phyloP scores from a whole-genome alignment of 78 protist genomes.

The Dictyostelium brefeldianum region DNA sequence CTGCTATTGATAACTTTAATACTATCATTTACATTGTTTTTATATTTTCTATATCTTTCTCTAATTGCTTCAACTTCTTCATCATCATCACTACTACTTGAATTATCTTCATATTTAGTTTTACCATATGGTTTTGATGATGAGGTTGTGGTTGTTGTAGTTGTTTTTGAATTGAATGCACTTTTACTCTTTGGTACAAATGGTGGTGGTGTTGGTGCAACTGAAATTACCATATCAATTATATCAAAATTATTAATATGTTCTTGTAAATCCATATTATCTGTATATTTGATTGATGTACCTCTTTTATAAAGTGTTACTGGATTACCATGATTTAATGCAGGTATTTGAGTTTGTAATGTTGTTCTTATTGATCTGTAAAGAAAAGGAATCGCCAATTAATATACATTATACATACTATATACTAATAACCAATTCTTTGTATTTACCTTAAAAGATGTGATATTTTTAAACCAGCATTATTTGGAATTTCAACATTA shows the following conservation, averaged over 20 bases:
- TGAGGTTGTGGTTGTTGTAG: not conserved
- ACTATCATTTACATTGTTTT: not conserved
- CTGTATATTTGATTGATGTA: not conserved
- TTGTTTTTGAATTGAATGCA: not conserved
- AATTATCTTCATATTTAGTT: not conserved
- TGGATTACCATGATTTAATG: not conserved
- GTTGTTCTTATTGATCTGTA: constrained; percentile 1
- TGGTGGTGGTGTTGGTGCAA: not conserved
- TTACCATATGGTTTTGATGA: not conserved
- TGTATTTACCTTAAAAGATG: constrained; percentile 2
- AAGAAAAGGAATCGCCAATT: not conserved
- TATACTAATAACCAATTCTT: not conserved
- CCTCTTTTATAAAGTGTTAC: constrained; percentile 2
- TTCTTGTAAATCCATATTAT: constrained; percentile 1
- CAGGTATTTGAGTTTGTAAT: not conserved
- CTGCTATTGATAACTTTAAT: not conserved
- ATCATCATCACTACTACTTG: not conserved
- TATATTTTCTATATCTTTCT: constrained; percentile 44
- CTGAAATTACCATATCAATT: not conserved
- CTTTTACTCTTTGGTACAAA: not conserved
- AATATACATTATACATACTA: not conserved
- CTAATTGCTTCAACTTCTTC: constrained; percentile 30
- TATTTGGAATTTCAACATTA: constrained; percentile 54
- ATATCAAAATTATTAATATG: not conserved
- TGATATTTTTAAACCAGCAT: constrained; percentile 41